Conservation (phyloP, 768 basidiomycete genomes). For the Trichaptum fuscoviolaceum region DNA sequence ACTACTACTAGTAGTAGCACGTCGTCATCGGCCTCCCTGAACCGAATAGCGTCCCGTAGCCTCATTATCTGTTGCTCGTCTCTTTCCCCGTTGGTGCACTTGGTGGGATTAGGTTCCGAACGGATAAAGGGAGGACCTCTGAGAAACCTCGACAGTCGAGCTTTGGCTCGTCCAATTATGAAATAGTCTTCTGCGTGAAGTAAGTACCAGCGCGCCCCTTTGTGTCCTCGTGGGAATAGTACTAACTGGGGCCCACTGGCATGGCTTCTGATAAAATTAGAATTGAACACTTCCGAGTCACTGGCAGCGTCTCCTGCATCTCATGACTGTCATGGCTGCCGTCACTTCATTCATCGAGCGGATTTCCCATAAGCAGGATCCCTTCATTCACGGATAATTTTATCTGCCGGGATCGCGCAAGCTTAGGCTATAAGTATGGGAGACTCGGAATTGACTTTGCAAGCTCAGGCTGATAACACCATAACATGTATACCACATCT, state of each 20-base stretch:
- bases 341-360: no score
- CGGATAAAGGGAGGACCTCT: no score
- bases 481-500: constrained; percentile 48
- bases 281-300: background rate
- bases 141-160: background rate
- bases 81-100: no score
- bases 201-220: background rate
- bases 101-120: no score
- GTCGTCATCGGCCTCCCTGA: no score
- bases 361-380: background rate
- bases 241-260: no score
- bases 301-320: background rate
- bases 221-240: background rate
- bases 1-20: no score
- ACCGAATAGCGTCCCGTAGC: no score
- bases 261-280: background rate
- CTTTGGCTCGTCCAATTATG: background rate
- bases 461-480: background rate
- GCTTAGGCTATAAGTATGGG: background rate
- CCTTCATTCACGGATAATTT: background rate
- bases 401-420: background rate
- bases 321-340: background rate
- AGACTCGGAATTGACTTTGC: background rate
- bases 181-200: background rate
- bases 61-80: no score